These are phyloP conservation scores for Casuarina equisetifolia DNA, from an alignment of 306 rosid genomes.

Conservation along the genomic window DNA sequence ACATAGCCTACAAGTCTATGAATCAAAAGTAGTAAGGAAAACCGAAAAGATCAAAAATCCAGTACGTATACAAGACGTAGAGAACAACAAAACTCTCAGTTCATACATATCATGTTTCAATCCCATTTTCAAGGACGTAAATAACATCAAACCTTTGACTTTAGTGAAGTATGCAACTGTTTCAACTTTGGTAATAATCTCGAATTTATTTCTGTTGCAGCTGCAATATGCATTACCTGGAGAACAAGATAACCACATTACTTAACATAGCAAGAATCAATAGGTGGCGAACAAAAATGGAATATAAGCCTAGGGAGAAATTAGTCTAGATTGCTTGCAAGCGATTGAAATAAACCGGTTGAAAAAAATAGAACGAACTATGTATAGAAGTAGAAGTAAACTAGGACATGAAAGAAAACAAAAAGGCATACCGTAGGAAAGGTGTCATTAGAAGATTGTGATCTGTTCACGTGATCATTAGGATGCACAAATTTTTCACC, in stretches of 20 bases:
- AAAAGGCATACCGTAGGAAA: slow-evolving; percentile 82
- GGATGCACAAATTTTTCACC: no score
- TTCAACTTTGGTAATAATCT: no score
- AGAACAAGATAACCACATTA: no score
- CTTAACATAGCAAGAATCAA: not conserved
- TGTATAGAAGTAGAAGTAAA: not conserved
- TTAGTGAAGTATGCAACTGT: no score
- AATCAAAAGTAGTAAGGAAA: not conserved
- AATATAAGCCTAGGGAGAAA: slow-evolving; percentile 10
- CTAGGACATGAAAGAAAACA: slow-evolving; percentile 3
- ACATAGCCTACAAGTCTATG: not conserved
- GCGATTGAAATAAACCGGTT: not conserved
- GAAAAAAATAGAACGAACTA: not conserved
- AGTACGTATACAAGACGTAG: not conserved
- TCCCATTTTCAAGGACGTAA: slow-evolving; percentile 1
- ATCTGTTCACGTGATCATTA: slow-evolving; percentile 37
- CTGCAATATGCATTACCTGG: no score
- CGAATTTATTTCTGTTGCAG: no score
- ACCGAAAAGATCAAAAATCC: not conserved
- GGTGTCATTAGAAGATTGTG: slow-evolving; percentile 96
- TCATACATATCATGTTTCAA: slow-evolving; percentile 11
- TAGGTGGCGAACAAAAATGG: slow-evolving; percentile 2
- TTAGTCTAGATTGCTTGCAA: not conserved
- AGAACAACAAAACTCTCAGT: not conserved
- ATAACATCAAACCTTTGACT: not conserved